These are phyloP conservation scores for Panaeolus papilionaceus DNA, from an alignment of 768 basidiomycete genomes.

Conservation along the genomic window DNA sequence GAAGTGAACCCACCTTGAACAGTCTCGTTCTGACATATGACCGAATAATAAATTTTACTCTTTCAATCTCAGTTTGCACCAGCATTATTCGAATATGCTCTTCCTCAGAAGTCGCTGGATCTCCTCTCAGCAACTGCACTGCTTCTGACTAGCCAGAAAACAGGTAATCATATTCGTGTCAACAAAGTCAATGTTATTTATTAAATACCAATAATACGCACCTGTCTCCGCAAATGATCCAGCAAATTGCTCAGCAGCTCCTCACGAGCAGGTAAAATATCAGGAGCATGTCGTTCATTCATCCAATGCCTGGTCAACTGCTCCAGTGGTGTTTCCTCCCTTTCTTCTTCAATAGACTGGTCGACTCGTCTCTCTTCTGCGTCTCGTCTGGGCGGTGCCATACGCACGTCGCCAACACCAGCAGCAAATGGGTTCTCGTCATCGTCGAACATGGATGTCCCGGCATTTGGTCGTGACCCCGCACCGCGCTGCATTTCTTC, in stretches of 20 bases:
- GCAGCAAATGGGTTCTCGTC: slow-evolving; percentile 24
- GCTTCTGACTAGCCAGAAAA: slow-evolving; percentile 66
- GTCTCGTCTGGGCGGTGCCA: slow-evolving; percentile 33
- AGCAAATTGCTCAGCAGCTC: slow-evolving; percentile 67
- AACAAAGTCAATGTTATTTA: background rate
- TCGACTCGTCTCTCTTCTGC: slow-evolving; percentile 16
- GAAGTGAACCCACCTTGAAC: slow-evolving; percentile 67
- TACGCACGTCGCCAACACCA: slow-evolving; percentile 43
- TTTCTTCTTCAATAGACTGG: slow-evolving; percentile 26
- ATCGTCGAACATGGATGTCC: background rate
- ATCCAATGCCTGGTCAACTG: slow-evolving; percentile 83
- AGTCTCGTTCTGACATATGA: slow-evolving; percentile 88
- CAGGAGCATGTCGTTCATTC: slow-evolving; percentile 84
- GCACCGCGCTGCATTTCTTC: slow-evolving; percentile 29
- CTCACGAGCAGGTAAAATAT: slow-evolving; percentile 78
- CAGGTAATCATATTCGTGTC: background rate
- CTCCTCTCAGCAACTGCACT: slow-evolving; percentile 76
- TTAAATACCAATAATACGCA: slow-evolving; percentile 39
- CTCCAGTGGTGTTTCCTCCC: slow-evolving; percentile 65
- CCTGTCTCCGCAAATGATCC: slow-evolving; percentile 85
- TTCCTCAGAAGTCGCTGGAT: slow-evolving; percentile 87
- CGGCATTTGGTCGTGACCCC: background rate
- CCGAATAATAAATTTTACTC: slow-evolving; percentile 90
- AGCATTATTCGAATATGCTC: slow-evolving; percentile 94
- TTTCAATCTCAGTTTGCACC: slow-evolving; percentile 93